A percentile compares a stretch with the other conserved stretches of the same genome.
These are phyloP conservation scores for Metschnikowia koreensis DNA, from an alignment of 805 yeast genomes.

Conservation along the genomic window DNA sequence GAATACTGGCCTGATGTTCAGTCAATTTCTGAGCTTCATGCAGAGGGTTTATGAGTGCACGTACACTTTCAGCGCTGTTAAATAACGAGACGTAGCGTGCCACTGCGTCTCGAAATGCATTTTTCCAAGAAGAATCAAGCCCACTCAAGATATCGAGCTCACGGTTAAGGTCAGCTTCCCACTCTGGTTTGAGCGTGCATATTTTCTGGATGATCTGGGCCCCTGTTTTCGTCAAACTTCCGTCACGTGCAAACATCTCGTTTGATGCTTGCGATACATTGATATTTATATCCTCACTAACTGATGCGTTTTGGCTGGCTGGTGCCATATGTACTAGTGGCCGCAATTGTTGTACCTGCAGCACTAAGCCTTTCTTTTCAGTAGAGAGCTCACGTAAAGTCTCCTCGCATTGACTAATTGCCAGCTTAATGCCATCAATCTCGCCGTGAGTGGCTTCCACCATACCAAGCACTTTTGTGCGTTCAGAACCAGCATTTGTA, in stretches of 20 bases:
- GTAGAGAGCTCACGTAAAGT: slow-evolving; percentile 18
- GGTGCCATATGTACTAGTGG: neutral
- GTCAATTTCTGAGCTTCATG: slow-evolving; percentile 33
- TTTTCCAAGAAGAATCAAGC: slow-evolving; percentile 33
- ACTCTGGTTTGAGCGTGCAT: slow-evolving; percentile 29
- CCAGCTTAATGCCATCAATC: slow-evolving; percentile 20
- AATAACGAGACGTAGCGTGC: slow-evolving; percentile 28
- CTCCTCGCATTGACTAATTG: slow-evolving; percentile 29
- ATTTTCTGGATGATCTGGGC: slow-evolving; percentile 27
- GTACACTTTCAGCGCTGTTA: slow-evolving; percentile 29
- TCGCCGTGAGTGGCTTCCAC: slow-evolving; percentile 13
- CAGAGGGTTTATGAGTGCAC: slow-evolving; percentile 20
- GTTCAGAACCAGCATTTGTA: slow-evolving; percentile 9
- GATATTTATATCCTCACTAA: neutral
- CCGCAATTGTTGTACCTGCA: slow-evolving; percentile 17
- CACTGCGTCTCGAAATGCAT: slow-evolving; percentile 28
- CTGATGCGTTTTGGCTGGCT: neutral
- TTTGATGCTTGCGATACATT: neutral
- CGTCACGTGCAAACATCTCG: slow-evolving; percentile 31
- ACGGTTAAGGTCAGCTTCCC: slow-evolving; percentile 31
- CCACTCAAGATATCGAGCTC: slow-evolving; percentile 26
- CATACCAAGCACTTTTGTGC: neutral
- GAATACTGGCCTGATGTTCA: slow-evolving; percentile 38
- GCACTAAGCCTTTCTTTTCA: slow-evolving; percentile 25
- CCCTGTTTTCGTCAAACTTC: slow-evolving; percentile 25